A percentile compares a stretch with the other conserved stretches of the same genome.
Evolutionary conservation across 139 green algal species (phyloP).

Genomic region (Chlamydomonas schloesseri): DNA sequence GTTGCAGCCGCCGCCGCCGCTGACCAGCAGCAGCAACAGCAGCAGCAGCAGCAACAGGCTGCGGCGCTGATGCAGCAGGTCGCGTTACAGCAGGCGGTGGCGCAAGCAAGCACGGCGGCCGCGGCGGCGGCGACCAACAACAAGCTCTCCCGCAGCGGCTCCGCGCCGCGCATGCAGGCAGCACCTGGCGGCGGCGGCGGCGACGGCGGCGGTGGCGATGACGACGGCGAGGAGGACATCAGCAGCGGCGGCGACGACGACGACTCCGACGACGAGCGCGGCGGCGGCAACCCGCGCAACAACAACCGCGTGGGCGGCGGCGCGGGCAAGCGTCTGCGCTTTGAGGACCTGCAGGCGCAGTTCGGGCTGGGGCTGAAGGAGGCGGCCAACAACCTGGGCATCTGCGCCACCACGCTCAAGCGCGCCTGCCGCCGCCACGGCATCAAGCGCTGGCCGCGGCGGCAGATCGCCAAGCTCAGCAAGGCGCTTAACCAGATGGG

Average conservation of each 20-base stretch:
- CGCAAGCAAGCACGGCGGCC: not conserved
- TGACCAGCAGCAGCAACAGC: constrained; percentile 10
- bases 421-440: constrained; percentile 85
- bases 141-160: constrained; percentile 25
- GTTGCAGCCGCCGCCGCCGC: not conserved
- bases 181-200: not conserved
- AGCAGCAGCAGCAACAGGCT: constrained; percentile 18
- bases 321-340: constrained; percentile 66
- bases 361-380: constrained; percentile 91
- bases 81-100: not conserved
- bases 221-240: constrained; percentile 34
- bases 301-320: constrained; percentile 59
- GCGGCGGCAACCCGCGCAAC: not conserved
- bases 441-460: constrained; percentile 88
- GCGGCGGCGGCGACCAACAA: not conserved
- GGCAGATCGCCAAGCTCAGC: constrained; percentile 70
- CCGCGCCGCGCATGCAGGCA: not conserved
- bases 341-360: constrained; percentile 83
- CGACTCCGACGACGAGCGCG: constrained; percentile 34
- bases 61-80: too few species aligned
- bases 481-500: constrained; percentile 63
- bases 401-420: constrained; percentile 94
- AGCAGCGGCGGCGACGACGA: constrained; percentile 45
- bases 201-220: not conserved
- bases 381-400: constrained; percentile 83